phyloP scores from a whole-genome alignment of 768 basidiomycete genomes.

The Suillus decipiens region DNA sequence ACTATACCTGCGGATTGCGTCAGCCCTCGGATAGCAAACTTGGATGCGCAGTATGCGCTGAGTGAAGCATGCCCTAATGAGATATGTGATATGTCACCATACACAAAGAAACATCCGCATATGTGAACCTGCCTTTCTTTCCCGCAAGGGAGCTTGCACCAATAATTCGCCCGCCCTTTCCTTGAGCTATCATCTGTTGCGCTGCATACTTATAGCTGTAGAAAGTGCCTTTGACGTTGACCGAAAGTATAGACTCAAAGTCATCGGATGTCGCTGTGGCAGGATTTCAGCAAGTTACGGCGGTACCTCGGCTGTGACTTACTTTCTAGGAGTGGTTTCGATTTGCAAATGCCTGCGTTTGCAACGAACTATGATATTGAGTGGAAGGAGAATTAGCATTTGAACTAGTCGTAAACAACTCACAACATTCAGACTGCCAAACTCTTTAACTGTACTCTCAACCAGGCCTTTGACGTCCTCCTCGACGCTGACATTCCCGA shows the following conservation, averaged over 20 bases:
- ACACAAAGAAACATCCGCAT: background rate
- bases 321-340: conserved; percentile 17
- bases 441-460: conserved; percentile 21
- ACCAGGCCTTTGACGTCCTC: conserved; percentile 34
- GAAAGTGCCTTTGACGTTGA: conserved; percentile 44
- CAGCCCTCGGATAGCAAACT: conserved; percentile 45
- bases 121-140: conserved; percentile 23
- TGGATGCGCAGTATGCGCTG: conserved; percentile 37
- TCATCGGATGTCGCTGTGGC: conserved; percentile 34
- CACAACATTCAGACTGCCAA: conserved; percentile 39
- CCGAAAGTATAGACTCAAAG: conserved; percentile 33
- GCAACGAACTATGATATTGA: conserved; percentile 19
- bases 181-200: conserved; percentile 45
- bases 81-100: background rate
- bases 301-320: conserved; percentile 10
- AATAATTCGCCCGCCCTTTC: conserved; percentile 43
- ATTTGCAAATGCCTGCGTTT: conserved; percentile 24
- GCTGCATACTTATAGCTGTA: conserved; percentile 46
- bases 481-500: conserved; percentile 32
- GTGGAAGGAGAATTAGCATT: too few relatives aligned
- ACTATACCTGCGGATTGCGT: conserved; percentile 36
- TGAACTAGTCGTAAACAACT: conserved; percentile 10
- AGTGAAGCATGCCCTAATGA: conserved; percentile 30
- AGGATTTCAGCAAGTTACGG: background rate
- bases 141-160: conserved; percentile 41